Evolutionary conservation across 352 stramenopile species (phyloP), one percentile per base, ranked within the genome.

Genomic region (Globisporangium megalacanthum): DNA sequence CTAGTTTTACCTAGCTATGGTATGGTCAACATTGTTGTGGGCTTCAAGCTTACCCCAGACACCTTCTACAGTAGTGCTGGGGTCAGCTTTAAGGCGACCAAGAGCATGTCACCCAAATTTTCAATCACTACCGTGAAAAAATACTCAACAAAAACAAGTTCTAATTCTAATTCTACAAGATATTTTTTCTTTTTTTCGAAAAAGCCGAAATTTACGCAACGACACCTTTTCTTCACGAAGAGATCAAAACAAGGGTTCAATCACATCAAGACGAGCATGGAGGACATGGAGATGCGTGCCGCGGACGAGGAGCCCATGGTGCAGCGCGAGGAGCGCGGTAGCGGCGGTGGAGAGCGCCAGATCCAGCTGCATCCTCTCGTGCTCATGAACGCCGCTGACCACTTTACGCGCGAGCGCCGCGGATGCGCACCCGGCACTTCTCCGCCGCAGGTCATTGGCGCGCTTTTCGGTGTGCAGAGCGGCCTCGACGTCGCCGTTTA

Each of bases 351-450:
- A 14, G 81, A 91, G 66, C 69, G 81, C 1, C 77, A 86, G 56
- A 79, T 92, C 22, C 74, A 88, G 61, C 76, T 94, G 56, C 84
- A 94, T 49, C 84, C 84, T 58, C 78, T 98, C 29, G 89, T 97
- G 37, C 83, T 98, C 66, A 93, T 98, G 58, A 96, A 97, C 69
- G 88, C 98, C 57, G 88, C 89, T 0, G 95, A 98, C 71, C 95
- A 98, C 71, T 96, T 95, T 65, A 98, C 95, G 52, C 89, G 94
- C 33, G 75, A 86, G 66, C 78, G 84, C 56, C 77, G 75, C 62
- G 76, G 79, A 54, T 77, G 73, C 61, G 72, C 79, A 61, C 59
- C 62, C 68, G 46, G 75, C 67, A 66, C 80, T 56, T 63, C 71
- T 35, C 63, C 75, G 46, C 69, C 68, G 41, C 80, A 87, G 53